phyloP scores from a whole-genome alignment of 306 rosid species.

The Cyamopsis tetragonoloba region DNA sequence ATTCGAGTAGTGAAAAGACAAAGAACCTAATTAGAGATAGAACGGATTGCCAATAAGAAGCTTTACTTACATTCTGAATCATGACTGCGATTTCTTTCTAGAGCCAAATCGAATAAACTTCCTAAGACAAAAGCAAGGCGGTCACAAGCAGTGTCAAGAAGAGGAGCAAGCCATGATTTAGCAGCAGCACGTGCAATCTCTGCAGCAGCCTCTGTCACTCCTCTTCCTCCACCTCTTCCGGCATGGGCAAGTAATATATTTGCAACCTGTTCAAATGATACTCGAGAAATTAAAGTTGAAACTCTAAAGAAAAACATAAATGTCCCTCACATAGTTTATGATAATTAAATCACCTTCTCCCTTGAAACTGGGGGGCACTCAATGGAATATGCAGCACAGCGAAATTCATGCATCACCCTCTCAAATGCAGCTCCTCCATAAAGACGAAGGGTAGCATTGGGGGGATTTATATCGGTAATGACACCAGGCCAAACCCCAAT shows the following conservation, averaged over 20 bases:
- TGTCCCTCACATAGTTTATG: neutral
- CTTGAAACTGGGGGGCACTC: conserved; percentile 91
- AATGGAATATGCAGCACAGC: conserved; percentile 91
- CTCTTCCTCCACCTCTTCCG: conserved; percentile 86
- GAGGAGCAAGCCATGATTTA: conserved; percentile 96
- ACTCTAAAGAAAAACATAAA: neutral
- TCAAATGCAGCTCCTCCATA: conserved; percentile 99
- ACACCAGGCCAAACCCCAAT: conserved; percentile 96
- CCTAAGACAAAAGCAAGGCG: conserved; percentile 87
- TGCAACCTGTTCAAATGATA: conserved; percentile 64
- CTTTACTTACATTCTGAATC: conserved; percentile 65
- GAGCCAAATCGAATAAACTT: conserved; percentile 84
- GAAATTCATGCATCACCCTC: conserved; percentile 92
- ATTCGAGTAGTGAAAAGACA: neutral
- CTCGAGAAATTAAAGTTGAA: conserved; percentile 14
- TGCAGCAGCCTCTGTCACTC: conserved; percentile 91
- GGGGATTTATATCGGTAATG: conserved; percentile 61
- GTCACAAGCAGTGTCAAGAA: conserved; percentile 94
- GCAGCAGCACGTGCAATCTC: conserved; percentile 99
- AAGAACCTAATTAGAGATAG: neutral
- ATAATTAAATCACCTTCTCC: conserved; percentile 63
- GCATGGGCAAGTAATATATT: conserved; percentile 96
- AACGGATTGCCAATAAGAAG: neutral
- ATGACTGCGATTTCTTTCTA: conserved; percentile 58
- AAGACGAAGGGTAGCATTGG: conserved; percentile 84